phyloP scores from a whole-genome alignment of 2,329 filamentous ascomycete genomes.

The Claviceps sp. region DNA sequence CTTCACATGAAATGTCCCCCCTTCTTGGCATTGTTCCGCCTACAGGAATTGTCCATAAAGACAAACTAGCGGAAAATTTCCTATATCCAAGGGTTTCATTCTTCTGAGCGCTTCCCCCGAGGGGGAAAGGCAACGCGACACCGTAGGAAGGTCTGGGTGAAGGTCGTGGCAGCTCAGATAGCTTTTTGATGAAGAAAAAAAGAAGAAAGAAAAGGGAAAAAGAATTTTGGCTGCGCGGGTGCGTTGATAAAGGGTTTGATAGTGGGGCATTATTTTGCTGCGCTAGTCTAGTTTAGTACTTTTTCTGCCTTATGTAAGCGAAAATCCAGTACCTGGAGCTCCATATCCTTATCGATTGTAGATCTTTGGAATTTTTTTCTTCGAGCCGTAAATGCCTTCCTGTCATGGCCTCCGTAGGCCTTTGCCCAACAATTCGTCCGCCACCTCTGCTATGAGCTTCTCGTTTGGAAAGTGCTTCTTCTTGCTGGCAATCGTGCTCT shows the following conservation, averaged over 20 bases:
- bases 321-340: background rate
- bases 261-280: background rate
- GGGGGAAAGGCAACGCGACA: constrained; percentile 47
- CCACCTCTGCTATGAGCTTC: constrained; percentile 42
- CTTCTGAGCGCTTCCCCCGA: constrained; percentile 40
- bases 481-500: constrained; percentile 47
- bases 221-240: constrained; percentile 14
- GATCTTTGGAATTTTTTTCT: background rate
- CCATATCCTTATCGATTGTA: background rate
- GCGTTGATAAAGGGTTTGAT: constrained; percentile 13
- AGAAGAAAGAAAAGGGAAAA: constrained; percentile 23
- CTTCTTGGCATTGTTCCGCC: constrained; percentile 47
- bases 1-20: constrained; percentile 31
- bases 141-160: constrained; percentile 41
- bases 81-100: constrained; percentile 47
- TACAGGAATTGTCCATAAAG: constrained; percentile 22
- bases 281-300: constrained; percentile 11
- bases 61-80: constrained; percentile 39
- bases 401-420: constrained; percentile 27
- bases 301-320: background rate
- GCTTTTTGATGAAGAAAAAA: constrained; percentile 49
- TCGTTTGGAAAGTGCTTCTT: constrained; percentile 42
- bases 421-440: constrained; percentile 35
- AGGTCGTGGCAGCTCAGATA: constrained; percentile 50
- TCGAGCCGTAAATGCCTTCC: background rate